A percentile compares a stretch with the other conserved stretches of the same genome.
phyloP scores from a whole-genome alignment of 129 eudicot species.

The Chrysanthemum makinoi region DNA sequence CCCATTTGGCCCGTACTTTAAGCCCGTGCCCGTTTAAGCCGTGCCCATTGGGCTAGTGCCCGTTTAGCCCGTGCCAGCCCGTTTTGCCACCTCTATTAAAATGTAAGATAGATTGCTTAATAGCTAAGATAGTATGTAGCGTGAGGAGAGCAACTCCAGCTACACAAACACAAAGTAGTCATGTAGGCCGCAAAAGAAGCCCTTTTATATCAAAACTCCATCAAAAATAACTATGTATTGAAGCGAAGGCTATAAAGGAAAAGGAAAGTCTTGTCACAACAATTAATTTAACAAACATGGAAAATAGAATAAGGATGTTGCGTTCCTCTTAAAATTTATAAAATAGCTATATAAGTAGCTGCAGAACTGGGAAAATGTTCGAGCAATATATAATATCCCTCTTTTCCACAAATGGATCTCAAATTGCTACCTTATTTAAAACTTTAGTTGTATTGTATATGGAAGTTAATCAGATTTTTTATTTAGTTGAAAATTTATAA shows the following conservation, averaged over 20 bases:
- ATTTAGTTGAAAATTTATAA: not conserved
- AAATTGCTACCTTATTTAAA: too few species aligned
- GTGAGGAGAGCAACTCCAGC: not conserved
- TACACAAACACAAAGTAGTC: not conserved
- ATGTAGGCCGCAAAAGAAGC: too few species aligned
- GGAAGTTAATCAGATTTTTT: not conserved
- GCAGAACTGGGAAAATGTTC: not conserved
- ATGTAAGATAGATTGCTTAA: slow-evolving; percentile 9
- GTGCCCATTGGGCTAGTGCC: too few species aligned
- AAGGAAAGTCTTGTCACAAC: too few species aligned
- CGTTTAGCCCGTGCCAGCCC: too few species aligned
- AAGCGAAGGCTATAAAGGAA: too few species aligned
- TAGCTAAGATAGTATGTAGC: slow-evolving; percentile 10
- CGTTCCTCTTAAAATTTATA: not conserved
- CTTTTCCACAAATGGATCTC: slow-evolving; percentile 10
- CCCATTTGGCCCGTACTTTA: too few species aligned
- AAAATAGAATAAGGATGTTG: not conserved
- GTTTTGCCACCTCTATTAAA: too few species aligned
- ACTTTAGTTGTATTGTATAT: too few species aligned
- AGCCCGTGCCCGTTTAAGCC: too few species aligned
- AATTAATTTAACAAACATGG: not conserved
- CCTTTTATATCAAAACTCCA: not conserved
- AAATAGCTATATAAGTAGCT: slow-evolving; percentile 6
- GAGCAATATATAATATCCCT: not conserved
- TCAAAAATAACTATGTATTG: too few species aligned